Evolutionary conservation across 495 filamentous ascomycete species (phyloP), one percentile per base, ranked within the genome.

Genomic region (Elasticomyces elasticus): DNA sequence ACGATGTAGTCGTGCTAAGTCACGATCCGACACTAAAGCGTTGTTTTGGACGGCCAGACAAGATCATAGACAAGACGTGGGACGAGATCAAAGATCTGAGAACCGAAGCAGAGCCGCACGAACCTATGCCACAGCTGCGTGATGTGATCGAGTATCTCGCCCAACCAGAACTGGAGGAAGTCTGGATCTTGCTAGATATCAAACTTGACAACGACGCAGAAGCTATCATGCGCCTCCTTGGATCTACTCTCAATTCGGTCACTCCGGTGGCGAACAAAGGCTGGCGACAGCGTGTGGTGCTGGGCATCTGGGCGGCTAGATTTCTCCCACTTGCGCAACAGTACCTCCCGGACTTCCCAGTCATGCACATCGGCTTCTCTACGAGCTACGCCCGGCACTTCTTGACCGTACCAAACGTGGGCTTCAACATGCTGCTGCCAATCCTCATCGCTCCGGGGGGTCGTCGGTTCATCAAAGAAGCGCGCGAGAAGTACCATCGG

Each of bases 141-240:
- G 91, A 96, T 58, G 69, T 96, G 37, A 71, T 96, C 1, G 72
- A 78, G 40, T 91, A 82, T 52, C 65, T 97, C 30, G 74, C 77
- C 15, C 63, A 76, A 27, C 81, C 82, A 0, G 77, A 69, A 0
- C 49, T 72, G 10, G 79, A 85, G 59, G 62, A 83, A 37, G 70
- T 89, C 4, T 95, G 91, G 90, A 47, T 90, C 2, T 66, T 97
- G 40, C 73, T 97, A 0, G 91, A 97, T 65, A 86, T 97, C 62
- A 97, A 97, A 69, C 66, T 77, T 12, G 76, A 84, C 62, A 84
- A 94, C 61, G 75, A 91, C 55, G 71, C 85, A 3, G 75, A 80
- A 5, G 70, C 76, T n/a, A 71, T 95, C 11, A 80, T 95, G 68
- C 68, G 74, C 38, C 65, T 77, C 13, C 80, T 85, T 13, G 80